A percentile compares a stretch with the other conserved stretches of the same genome.
Evolutionary conservation across 768 basidiomycete species (phyloP).

Genomic region (Terana coerulea): DNA sequence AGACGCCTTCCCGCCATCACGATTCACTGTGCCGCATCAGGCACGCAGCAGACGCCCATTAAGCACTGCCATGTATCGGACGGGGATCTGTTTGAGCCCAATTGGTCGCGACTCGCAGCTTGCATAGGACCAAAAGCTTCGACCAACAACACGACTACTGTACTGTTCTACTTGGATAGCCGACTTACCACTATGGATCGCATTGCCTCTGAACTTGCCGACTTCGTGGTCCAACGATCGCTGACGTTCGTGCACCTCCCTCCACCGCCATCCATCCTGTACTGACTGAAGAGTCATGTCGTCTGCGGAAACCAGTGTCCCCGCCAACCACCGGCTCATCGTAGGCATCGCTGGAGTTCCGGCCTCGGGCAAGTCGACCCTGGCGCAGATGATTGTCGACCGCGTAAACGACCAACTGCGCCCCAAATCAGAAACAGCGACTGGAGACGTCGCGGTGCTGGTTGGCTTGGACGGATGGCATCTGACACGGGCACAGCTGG

Average conservation of each 20-base stretch:
- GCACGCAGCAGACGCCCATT: too few relatives aligned
- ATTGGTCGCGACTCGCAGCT: too few relatives aligned
- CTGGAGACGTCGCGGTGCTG: slow-evolving; percentile 44
- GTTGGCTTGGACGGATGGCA: slow-evolving; percentile 95
- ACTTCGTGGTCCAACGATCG: slow-evolving; percentile 31
- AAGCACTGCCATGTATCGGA: too few relatives aligned
- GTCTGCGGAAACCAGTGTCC: slow-evolving; percentile 16
- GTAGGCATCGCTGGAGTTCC: slow-evolving; percentile 78
- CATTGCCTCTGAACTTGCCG: slow-evolving; percentile 36
- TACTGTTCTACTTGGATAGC: too few relatives aligned
- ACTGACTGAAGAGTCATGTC: not conserved
- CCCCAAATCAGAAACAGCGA: not conserved
- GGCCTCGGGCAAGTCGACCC: slow-evolving; percentile 83
- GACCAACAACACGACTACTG: too few relatives aligned
- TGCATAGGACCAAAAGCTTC: too few relatives aligned
- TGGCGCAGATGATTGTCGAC: slow-evolving; percentile 56
- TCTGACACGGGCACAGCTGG: slow-evolving; percentile 72
- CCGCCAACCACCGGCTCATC: slow-evolving; percentile 44
- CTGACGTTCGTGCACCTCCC: slow-evolving; percentile 18
- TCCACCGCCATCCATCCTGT: not conserved
- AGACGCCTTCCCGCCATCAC: too few relatives aligned
- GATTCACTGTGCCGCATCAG: too few relatives aligned
- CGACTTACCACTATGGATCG: slow-evolving; percentile 36
- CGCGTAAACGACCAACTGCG: slow-evolving; percentile 45
- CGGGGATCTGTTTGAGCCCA: too few relatives aligned